Evolutionary conservation across 2,329 filamentous ascomycete species (phyloP).

Genomic region (Verticillium albo-atrum): DNA sequence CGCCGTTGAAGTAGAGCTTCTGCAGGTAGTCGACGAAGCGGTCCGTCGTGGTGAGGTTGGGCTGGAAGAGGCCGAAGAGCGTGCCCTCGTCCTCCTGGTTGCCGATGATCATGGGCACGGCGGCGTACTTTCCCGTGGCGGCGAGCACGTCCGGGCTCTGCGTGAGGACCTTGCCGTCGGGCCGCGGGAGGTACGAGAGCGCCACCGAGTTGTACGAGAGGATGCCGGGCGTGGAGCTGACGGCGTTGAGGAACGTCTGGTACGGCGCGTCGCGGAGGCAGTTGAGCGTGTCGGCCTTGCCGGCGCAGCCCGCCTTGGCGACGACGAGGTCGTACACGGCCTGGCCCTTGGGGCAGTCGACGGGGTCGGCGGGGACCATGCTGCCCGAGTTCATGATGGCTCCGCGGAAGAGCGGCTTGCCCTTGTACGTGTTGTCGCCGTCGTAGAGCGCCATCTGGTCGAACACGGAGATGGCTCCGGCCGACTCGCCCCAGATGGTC

Average conservation of each 20-base stretch:
- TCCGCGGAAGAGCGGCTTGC: constrained; percentile 67
- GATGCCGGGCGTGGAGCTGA: constrained; percentile 65
- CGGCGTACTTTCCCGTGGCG: constrained; percentile 40
- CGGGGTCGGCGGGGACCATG: constrained; percentile 54
- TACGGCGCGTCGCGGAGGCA: constrained; percentile 63
- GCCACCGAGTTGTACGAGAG: constrained; percentile 65
- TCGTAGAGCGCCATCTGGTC: constrained; percentile 73
- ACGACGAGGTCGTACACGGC: constrained; percentile 60
- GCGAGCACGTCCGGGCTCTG: constrained; percentile 59
- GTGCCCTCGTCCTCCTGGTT: constrained; percentile 80
- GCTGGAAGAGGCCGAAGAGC: constrained; percentile 65
- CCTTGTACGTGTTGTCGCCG: constrained; percentile 71
- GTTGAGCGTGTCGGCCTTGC: constrained; percentile 50
- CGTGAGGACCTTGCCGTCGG: constrained; percentile 60
- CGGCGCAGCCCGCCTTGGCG: constrained; percentile 55
- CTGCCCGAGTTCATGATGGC: constrained; percentile 76
- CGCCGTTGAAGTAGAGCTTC: constrained; percentile 53
- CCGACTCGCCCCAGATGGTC: constrained; percentile 74
- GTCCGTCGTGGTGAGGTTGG: constrained; percentile 59
- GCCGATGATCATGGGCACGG: constrained; percentile 55
- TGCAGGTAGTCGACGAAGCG: constrained; percentile 59
- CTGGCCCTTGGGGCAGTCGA: constrained; percentile 65
- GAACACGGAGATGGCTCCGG: constrained; percentile 67
- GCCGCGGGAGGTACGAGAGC: constrained; percentile 69
- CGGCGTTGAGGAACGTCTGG: constrained; percentile 57